Conservation (phyloP, 768 basidiomycete genomes). For the Boletellus ananiceps region DNA sequence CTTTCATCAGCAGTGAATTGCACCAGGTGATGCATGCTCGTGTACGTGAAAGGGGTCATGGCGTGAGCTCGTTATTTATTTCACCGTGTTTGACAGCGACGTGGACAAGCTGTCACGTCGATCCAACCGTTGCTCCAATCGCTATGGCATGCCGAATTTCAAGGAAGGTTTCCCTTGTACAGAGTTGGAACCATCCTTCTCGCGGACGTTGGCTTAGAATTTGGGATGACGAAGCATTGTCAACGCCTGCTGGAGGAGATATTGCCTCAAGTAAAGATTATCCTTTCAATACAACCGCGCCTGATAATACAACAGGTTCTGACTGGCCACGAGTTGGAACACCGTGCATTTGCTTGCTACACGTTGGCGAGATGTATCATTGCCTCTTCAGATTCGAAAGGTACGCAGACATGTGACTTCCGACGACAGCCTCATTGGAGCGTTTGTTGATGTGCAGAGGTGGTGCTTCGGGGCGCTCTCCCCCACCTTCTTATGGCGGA, state of each 20-base stretch:
- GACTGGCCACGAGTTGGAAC: constrained; percentile 67
- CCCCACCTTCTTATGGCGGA: constrained; percentile 61
- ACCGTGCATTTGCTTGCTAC: constrained; percentile 70
- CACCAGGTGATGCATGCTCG: constrained; percentile 40
- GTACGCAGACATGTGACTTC: constrained; percentile 31
- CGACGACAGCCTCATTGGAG: constrained; percentile 14
- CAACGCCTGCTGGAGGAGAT: constrained; percentile 68
- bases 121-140: constrained; percentile 66
- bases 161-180: constrained; percentile 62
- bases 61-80: constrained; percentile 1
- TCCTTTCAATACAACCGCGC: neutral
- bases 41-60: constrained; percentile 31
- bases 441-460: constrained; percentile 16
- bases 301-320: constrained; percentile 48
- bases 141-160: constrained; percentile 78
- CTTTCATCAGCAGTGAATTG: constrained; percentile 39
- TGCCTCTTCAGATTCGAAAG: constrained; percentile 44
- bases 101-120: constrained; percentile 55
- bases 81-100: constrained; percentile 41
- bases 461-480: constrained; percentile 50
- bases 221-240: constrained; percentile 66
- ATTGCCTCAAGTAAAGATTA: constrained; percentile 64
- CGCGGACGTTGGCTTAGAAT: constrained; percentile 75
- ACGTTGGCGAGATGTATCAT: constrained; percentile 73
- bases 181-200: constrained; percentile 66